Base-by-base conservation (phyloP, 805 yeast species). In the Candida ovalis region DNA sequence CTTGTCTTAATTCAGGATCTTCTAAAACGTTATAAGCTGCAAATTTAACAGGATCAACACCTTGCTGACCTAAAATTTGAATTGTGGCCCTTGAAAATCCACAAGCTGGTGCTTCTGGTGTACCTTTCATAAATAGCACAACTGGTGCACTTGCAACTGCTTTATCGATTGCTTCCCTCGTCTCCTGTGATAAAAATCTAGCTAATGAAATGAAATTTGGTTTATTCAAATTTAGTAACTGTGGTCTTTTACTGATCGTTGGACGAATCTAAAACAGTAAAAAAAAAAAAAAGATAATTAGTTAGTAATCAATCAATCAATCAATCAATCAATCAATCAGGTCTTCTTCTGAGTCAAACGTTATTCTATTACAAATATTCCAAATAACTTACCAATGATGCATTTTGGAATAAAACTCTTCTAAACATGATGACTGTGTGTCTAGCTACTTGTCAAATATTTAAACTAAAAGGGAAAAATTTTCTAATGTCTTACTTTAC, bases 21-120 rank as follows among this genome's bases (percentile, higher is more conserved):
- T 94, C 98, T 56, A 94, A 74, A 0, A 94, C 99, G 63, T 94
- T 92, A 70, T 87, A 94, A 19, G 98, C 98, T 37, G 98, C 97
- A 72, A 94, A 94, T 69, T 94, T 92, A 24, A 72, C 78, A 9
- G 99, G 99, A 68, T 94, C 97, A 19, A 94, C 97, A 49, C 99
- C 99, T 65, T 92, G 95, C 64, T 89, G 92, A 13, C 99, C 98
- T 51, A 94, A 76, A 44, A 91, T 78, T 64, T 88, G 94, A 58
- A 94, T 91, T 12, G 98, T 87, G 46, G 96, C 96, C 63, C 96
- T 81, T 12, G 97, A 90, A 62, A 94, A 94, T 0, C 99, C 99
- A 74, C 99, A 94, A 60, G 89, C 95, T 37, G 99, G 99, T 50
- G 86, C 90, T 61, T 92, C 96, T 17, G 99, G 99, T 2, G 97